Evolutionary conservation across 306 rosid genomes (phyloP), one percentile per base, ranked within the genome.

Genomic region (Cicer cuneatum): DNA sequence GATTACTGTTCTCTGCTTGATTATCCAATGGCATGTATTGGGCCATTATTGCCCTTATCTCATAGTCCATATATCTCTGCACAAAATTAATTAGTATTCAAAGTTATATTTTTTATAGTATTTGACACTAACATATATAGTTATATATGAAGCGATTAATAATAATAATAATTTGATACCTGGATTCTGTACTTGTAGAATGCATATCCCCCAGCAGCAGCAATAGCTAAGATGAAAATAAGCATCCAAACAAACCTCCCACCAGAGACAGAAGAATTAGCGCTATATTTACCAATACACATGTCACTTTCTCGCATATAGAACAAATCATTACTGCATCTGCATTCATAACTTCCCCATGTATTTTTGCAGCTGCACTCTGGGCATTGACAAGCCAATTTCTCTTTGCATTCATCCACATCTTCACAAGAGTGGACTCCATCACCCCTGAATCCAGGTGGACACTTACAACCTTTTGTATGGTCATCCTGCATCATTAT

Each of bases 21-120:
- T 83, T 89, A 76, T 91, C 98, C 96, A 91, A 87, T 1, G 98
- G 98, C 98, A 93, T 93, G 89, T 93, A 93, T 85, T 93, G 98
- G 4, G 98, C 97, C 98, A 93, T 91, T 60, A 93, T 91, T 42
- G 96, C 98, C 74, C 97, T 83, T 56, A 91, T 93, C 89, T 93
- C 97, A 9, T 92, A 85, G 84, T 93, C 97, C 96, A 89, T 93
- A 73, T 89, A 89, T 72, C 89, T 85, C 98, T 93, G 97, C 91
- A 73, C 8, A 79, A 62, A 40, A 49, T 14, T 18, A 59, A 59
- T 29, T 29, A 29, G 33, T 24, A 24, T 24, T 24, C 33, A 24
- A 24, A 29, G 33, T 29, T 29, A 29, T 29, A 29, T 29, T 24
- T 29, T 29, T 29, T 29, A 29, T 29, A 29, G 33, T 29, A 29